Percentiles rank a stretch among this genome's conserved stretches.
phyloP scores from a whole-genome alignment of 768 basidiomycete species.

The Mycena leptocephala region DNA sequence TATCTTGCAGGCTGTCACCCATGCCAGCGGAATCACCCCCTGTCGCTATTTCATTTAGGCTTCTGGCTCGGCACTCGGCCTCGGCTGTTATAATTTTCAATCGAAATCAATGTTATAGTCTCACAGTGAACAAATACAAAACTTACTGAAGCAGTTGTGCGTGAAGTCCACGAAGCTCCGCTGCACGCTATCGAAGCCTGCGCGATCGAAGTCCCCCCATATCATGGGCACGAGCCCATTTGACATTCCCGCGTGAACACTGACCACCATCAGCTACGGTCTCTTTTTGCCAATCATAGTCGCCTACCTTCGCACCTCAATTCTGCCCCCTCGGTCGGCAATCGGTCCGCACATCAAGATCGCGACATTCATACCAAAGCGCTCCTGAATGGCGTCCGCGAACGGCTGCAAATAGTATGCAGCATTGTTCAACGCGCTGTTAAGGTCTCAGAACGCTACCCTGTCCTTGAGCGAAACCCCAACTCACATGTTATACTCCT shows the following conservation, averaged over 20 bases:
- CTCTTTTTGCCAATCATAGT: too few relatives aligned
- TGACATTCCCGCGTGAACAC: slow-evolving; percentile 1
- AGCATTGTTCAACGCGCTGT: neutral
- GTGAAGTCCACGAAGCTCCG: slow-evolving; percentile 1
- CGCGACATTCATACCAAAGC: neutral
- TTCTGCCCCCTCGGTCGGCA: slow-evolving; percentile 12
- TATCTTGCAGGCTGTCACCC: too few relatives aligned
- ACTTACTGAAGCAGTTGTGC: slow-evolving; percentile 17
- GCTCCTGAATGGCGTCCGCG: neutral
- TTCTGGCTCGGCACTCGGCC: neutral
- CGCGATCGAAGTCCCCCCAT: slow-evolving; percentile 10
- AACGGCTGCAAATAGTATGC: slow-evolving; percentile 26
- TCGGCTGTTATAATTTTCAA: neutral
- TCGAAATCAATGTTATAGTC: neutral
- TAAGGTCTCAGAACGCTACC: neutral
- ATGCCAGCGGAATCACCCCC: too few relatives aligned
- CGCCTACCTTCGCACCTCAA: slow-evolving; percentile 21
- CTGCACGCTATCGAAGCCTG: neutral
- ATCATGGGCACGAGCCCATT: neutral
- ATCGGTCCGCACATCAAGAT: slow-evolving; percentile 28
- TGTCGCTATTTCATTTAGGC: neutral
- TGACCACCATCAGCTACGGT: neutral
- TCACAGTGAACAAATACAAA: neutral
- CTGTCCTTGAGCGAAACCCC: neutral
- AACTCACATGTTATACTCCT: neutral